Base-by-base conservation (phyloP, 805 yeast species). In the Saccharomycopsis guyanensis region DNA sequence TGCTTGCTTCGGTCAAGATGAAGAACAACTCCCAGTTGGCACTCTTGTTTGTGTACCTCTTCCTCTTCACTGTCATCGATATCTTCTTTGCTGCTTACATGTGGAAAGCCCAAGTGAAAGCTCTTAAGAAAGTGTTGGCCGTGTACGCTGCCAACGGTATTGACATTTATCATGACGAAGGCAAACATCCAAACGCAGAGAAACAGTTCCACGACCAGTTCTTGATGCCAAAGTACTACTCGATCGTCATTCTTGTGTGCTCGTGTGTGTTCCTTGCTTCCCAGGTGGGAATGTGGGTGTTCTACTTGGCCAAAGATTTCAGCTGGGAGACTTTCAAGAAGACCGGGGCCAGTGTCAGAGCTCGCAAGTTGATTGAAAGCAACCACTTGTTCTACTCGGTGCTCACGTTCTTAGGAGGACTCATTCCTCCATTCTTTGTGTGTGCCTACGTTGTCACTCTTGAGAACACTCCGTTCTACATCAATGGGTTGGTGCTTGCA, bases 301-400 rank as follows among this genome's bases (percentile, higher is more conserved):
- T 45, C 23, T 45, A 27, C 18, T 35, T 49, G 1, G 48, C 46
- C 10, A 45, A 49, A 38, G 45, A 49, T 24, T 49, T 45, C 35
- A 45, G 42, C 23, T 45, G 49, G 49, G 49, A 49, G 24, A 45
- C 38, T 22, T 49, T 45, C 22, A 49, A 37, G 15, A 49, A 45
- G 42, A 40, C 46, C n/a, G 52, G 46, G 8, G 45, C 49, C 3
- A 41, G 46, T 6, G 18, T 42, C 12, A 29, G 42, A 6, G 45
- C 42, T 8, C 34, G 34, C 16, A 36, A 41, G 12, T 8, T 37
- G 7, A 33, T 45, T 29, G 40, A 49, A 4, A 23, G 31, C 16
- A 29, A 22, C n/a, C 38, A 45, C 5, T 37, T 49, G 8, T 42
- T 37, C 22, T 29, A 45, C 35, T 25, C 52, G 10, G 4, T 49